These are phyloP conservation scores for Colletotrichum sp. DNA, from an alignment of 2,329 filamentous ascomycete species.

Conservation along the genomic window DNA sequence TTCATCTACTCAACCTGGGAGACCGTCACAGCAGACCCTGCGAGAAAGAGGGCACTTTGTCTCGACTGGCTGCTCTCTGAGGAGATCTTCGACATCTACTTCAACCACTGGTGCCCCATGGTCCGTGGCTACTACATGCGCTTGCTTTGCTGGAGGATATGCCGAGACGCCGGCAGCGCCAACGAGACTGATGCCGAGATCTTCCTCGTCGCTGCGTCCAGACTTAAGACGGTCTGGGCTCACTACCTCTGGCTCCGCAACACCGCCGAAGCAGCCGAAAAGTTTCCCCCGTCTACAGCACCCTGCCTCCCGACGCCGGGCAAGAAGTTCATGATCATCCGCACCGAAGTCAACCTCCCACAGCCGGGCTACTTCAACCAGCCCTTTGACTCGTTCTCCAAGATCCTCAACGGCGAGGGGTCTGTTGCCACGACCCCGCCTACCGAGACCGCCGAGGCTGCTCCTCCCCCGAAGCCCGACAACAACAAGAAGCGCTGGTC, in stretches of 20 bases:
- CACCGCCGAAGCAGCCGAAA: conserved; percentile 61
- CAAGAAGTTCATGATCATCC: conserved; percentile 86
- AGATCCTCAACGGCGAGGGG: conserved; percentile 14
- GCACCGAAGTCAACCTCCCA: conserved; percentile 67
- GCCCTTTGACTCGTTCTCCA: conserved; percentile 53
- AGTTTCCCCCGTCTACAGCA: conserved; percentile 71
- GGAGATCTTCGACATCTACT: conserved; percentile 78
- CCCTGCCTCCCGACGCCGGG: conserved; percentile 87
- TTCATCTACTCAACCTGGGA: conserved; percentile 85
- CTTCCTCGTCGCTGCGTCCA: conserved; percentile 68
- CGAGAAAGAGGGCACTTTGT: conserved; percentile 74
- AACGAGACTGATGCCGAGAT: conserved; percentile 71
- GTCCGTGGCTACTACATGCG: conserved; percentile 93
- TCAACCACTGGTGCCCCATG: conserved; percentile 97
- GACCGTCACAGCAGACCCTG: conserved; percentile 67
- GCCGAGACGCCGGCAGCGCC: conserved; percentile 72
- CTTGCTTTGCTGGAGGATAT: conserved; percentile 87
- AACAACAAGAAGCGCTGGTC: conserved; percentile 65
- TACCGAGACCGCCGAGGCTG: conserved; percentile 16
- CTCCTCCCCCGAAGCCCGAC: conserved; percentile 29
- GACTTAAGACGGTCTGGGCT: conserved; percentile 76
- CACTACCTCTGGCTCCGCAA: conserved; percentile 80
- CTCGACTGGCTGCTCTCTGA: conserved; percentile 77
- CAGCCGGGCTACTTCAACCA: conserved; percentile 51
- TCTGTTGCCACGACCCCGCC: conserved; percentile 3